Evolutionary conservation across 768 basidiomycete species (phyloP), one percentile per base, ranked within the genome.

Genomic region (Basidioascus undulatus): DNA sequence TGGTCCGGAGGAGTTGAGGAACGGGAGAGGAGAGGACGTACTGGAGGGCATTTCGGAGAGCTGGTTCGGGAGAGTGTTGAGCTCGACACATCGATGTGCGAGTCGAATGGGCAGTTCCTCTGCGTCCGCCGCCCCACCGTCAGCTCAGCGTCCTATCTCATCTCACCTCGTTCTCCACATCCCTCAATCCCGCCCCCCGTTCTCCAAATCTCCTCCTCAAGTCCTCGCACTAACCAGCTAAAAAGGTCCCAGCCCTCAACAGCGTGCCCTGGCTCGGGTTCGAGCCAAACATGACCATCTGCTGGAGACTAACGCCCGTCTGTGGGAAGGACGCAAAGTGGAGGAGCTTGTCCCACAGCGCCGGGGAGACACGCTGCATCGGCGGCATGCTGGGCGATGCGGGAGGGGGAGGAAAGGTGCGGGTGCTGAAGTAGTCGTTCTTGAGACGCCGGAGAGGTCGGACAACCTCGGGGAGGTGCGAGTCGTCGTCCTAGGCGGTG

Each of bases 281-380:
- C 62, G 92, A 84, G 0, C 50, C 89, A 53, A 98, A 94, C 40
- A 79, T 68, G 37, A 92, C 83, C 87, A 98, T 94, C 61, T 96
- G 89, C 59, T 92, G 80, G 16, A 94, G 65, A 0, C 86, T 92
- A 3, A 96, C 87, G 38, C 83, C 81, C 0, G 84, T 89, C 61
- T 87, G 87, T 3, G 81, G 81, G 59, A 86, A 86, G 1, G 76
- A 77, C 0, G 81, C 78, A 53, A 80, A 86, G 51, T 86, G 78
- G 59, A 78, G 77, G 45, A 87, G 81, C 59, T 69, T 75, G 61
- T 84, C 80, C 82, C 83, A 86, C 47, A 86, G 62, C 7, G 71
- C 64, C 43, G 73, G 62, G 13, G 74, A 68, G 47, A 87, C 87
- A 38, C 74, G 70, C n/a, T n/a, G n/a, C n/a, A n/a, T n/a, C n/a